Evolutionary conservation across 495 filamentous ascomycete genomes (phyloP).

Genomic region (Talaromyces ruber): DNA sequence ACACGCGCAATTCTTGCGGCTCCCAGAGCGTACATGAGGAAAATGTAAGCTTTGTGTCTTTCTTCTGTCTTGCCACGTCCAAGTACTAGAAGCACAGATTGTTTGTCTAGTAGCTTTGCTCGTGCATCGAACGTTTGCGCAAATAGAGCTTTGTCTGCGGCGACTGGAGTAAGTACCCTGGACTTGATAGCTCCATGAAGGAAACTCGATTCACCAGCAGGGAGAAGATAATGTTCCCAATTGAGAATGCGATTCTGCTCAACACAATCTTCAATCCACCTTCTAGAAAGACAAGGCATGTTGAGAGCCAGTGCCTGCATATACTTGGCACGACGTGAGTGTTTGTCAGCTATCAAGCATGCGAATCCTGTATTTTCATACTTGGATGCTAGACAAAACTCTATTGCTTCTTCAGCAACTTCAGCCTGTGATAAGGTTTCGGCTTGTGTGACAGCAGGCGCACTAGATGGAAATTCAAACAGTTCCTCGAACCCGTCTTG

Average conservation of each 20-base stretch:
- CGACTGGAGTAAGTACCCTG: slow-evolving; percentile 51
- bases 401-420: slow-evolving; percentile 7
- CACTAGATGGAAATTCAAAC: slow-evolving; percentile 49
- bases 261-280: slow-evolving; percentile 75
- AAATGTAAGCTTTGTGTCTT: slow-evolving; percentile 53
- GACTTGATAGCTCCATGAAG: slow-evolving; percentile 74
- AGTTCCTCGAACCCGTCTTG: slow-evolving; percentile 75
- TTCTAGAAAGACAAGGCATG: slow-evolving; percentile 69
- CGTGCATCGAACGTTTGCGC: slow-evolving; percentile 46
- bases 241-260: slow-evolving; percentile 49
- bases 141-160: slow-evolving; percentile 49
- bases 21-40: slow-evolving; percentile 72
- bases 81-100: slow-evolving; percentile 68
- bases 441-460: slow-evolving; percentile 18
- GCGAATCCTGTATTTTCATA: slow-evolving; percentile 62
- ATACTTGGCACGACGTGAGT: slow-evolving; percentile 87
- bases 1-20: slow-evolving; percentile 58
- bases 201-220: slow-evolving; percentile 71
- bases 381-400: slow-evolving; percentile 36
- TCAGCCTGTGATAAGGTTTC: slow-evolving; percentile 13
- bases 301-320: slow-evolving; percentile 91
- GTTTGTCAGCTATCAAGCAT: slow-evolving; percentile 75
- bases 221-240: slow-evolving; percentile 76
- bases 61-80: slow-evolving; percentile 58
- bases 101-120: slow-evolving; percentile 52